A percentile compares a stretch with the other conserved stretches of the same genome.
These are phyloP conservation scores for Hyaloscypha hepaticicola DNA, from an alignment of 495 filamentous ascomycete species.

Conservation along the genomic window DNA sequence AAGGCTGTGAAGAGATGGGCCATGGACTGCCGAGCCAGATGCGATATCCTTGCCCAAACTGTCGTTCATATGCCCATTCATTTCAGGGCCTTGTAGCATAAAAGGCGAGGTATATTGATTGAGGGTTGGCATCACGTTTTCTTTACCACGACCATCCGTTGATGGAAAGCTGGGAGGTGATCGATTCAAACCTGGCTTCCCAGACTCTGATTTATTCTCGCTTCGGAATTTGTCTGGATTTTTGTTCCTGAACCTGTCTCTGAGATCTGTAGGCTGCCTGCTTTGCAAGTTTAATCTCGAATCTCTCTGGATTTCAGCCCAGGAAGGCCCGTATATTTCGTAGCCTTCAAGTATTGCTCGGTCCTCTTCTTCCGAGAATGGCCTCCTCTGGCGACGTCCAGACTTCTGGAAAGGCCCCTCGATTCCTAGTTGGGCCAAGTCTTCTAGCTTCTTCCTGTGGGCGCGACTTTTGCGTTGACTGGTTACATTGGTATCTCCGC, in stretches of 20 bases:
- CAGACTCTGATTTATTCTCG: slow-evolving; percentile 16
- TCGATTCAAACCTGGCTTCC: background rate
- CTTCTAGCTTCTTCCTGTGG: slow-evolving; percentile 53
- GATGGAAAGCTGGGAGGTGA: background rate
- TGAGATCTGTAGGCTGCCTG: slow-evolving; percentile 73
- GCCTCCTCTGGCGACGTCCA: slow-evolving; percentile 52
- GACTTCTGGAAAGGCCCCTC: slow-evolving; percentile 53
- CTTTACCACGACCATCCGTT: background rate
- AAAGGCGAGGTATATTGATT: background rate
- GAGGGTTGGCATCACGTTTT: background rate
- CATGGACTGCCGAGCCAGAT: background rate
- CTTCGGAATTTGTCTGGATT: slow-evolving; percentile 65
- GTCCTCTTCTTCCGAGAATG: slow-evolving; percentile 76
- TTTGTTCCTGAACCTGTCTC: slow-evolving; percentile 79
- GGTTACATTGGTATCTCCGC: background rate
- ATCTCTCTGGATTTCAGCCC: slow-evolving; percentile 79
- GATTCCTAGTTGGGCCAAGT: slow-evolving; percentile 57
- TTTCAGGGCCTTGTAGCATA: background rate
- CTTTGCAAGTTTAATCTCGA: slow-evolving; percentile 60
- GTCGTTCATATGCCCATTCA: background rate
- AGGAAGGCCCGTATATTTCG: slow-evolving; percentile 70
- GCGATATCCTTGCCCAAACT: background rate
- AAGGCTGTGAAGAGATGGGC: slow-evolving; percentile 14
- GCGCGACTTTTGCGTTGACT: slow-evolving; percentile 47
- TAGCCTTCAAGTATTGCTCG: slow-evolving; percentile 73